Base-by-base conservation (phyloP, 768 basidiomycete species). In the Imleria badia region DNA sequence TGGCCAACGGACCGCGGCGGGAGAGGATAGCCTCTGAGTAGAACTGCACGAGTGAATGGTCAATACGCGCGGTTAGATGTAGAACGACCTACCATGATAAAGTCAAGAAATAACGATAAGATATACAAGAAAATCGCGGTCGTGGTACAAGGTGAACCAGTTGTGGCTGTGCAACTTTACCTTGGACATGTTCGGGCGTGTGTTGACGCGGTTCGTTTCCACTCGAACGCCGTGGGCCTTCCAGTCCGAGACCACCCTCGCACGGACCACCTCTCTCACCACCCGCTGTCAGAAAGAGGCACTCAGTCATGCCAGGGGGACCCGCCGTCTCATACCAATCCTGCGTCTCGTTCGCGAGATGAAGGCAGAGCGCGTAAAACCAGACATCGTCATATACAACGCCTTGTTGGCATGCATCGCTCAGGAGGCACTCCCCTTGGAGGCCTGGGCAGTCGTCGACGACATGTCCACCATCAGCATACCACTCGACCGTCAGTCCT, bases 1-100 rank as follows among this genome's bases (percentile, higher is more conserved):
- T 92, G 34, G 94, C 96, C 36, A 99, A 78, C 5, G 96, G 92
- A 41, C 96, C 95, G 52, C 93, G 87, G 63, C 94, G 88, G 43
- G 93, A 92, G 61, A 97, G 81, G 72, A 98, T 93, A 34, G 92
- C 87, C 69, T 97, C 94, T 46, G 93, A 94, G 69, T 92, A 95
- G 72, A 94, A 94, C 91, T 91, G 33, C 36, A 26, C 33, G 5
- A 3, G 26, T 26, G 26, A 26, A 26, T 26, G 6, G 26, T 3
- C 26, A 26, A 26, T 3, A 26, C 26, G 26, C 26, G 26, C 26
- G 26, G 6, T 29, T 3, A 0, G 5, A 19, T 17, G 20, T 6
- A 13, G 14, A 9, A 29, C 6, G 26, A 26, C 26, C 26, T 26
- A 26, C 26, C 26, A 26, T 26, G 26, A 26, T 39, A 55, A 48